A percentile compares a stretch with the other conserved stretches of the same genome.
Conservation (phyloP, 2,329 filamentous ascomycete species). For the Beauveria medogensis region DNA sequence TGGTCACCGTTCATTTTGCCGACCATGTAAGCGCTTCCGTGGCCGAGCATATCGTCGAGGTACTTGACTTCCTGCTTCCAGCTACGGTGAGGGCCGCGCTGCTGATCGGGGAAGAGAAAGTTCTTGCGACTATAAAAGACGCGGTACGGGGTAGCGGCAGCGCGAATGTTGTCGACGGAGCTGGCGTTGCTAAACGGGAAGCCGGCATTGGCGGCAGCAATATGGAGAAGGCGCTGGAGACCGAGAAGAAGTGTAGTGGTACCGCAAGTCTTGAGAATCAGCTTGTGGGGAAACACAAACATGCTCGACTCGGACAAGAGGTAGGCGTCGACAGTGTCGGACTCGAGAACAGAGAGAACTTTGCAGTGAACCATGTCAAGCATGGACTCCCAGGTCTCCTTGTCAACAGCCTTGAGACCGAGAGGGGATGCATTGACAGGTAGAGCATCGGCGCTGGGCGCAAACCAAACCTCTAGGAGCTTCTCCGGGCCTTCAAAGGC, state of each 20-base stretch:
- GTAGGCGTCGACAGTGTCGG: conserved; percentile 91
- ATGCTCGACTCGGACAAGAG: conserved; percentile 98
- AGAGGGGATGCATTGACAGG: conserved; percentile 61
- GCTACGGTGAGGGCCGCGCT: conserved; percentile 89
- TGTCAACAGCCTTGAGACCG: conserved; percentile 78
- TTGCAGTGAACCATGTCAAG: conserved; percentile 98
- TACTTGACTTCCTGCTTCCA: conserved; percentile 95
- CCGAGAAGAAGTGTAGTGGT: conserved; percentile 90
- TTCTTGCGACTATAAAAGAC: conserved; percentile 99
- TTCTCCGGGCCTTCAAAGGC: conserved; percentile 98
- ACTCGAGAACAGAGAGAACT: conserved; percentile 87
- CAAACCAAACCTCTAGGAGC: conserved; percentile 97
- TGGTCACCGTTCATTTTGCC: conserved; percentile 99
- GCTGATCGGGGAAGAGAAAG: conserved; percentile 90
- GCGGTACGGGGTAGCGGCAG: conserved; percentile 81
- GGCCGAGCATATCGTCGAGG: conserved; percentile 82
- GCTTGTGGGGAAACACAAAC: conserved; percentile 99
- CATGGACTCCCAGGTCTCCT: conserved; percentile 91
- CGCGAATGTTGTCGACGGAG: conserved; percentile 56
- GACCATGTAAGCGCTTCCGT: conserved; percentile 97
- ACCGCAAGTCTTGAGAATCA: conserved; percentile 96
- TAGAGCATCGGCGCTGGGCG: conserved; percentile 65
- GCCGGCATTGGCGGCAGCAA: conserved; percentile 80
- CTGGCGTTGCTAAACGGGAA: conserved; percentile 72
- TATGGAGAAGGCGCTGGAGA: conserved; percentile 83